Percentiles rank a stretch among this genome's conserved stretches.
Evolutionary conservation across 1,284 basidiomycete species (phyloP).

Genomic region (Waitea zeae): DNA sequence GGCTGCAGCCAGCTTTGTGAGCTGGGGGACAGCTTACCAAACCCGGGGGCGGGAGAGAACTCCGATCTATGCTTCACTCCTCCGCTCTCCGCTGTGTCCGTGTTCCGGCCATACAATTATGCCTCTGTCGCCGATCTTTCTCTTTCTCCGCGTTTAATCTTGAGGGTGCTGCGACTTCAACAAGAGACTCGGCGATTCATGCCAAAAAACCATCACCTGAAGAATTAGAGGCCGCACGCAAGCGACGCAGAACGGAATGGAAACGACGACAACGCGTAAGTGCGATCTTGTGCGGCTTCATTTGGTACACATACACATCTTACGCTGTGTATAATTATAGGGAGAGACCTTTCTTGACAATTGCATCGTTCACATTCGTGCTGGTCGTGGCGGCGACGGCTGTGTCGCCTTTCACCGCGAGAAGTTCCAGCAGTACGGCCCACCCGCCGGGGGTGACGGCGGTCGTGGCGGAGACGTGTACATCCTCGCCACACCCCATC

Average conservation of each 20-base stretch:
- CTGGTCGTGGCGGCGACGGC: constrained; percentile 72
- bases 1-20: too few relatives aligned
- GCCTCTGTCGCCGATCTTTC: too few relatives aligned
- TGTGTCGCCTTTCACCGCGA: constrained; percentile 74
- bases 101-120: too few relatives aligned
- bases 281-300: constrained; percentile 5
- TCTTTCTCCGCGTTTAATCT: too few relatives aligned
- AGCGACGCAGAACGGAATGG: constrained; percentile 48
- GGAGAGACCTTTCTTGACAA: constrained; percentile 73
- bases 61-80: too few relatives aligned
- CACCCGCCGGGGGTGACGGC: constrained; percentile 82
- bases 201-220: too few relatives aligned
- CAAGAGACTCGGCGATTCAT: too few relatives aligned
- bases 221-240: constrained; percentile 6
- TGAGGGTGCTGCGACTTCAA: too few relatives aligned
- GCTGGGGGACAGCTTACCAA: too few relatives aligned
- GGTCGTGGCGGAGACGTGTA: constrained; percentile 80
- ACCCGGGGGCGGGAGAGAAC: too few relatives aligned
- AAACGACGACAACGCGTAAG: constrained; percentile 56
- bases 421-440: constrained; percentile 63
- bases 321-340: constrained; percentile 26
- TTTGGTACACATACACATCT: background rate
- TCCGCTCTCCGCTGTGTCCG: too few relatives aligned
- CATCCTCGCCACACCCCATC: constrained; percentile 53
- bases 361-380: constrained; percentile 51